Evolutionary conservation across 768 basidiomycete species (phyloP), one percentile per base, ranked within the genome.

Genomic region (Trichaptum fuscoviolaceum): DNA sequence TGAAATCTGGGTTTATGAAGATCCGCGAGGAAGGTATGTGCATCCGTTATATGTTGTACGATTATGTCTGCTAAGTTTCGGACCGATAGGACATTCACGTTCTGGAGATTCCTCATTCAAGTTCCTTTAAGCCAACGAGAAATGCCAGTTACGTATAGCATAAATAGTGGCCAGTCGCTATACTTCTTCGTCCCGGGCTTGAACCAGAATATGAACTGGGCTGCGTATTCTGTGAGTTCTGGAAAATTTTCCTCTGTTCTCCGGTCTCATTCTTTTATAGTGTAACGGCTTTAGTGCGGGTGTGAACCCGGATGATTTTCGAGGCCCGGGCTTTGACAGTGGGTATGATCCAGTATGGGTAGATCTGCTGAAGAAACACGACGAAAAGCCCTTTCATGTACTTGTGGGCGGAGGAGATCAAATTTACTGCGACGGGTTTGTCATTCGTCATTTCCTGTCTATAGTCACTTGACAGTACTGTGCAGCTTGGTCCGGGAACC

Each of bases 361-460:
- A 68, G 96, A 99, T 77, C 78, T 99, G n/a, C 84, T 99, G 26
- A 78, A 85, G 58, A 88, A 91, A 71, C 97, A 99, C 71, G 81
- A 84, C 1, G 84, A 87, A 71, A 79, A 80, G 66, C 95, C 96
- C 0, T 95, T 95, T 74, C 96, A 99, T 72, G 86, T 82, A n/a
- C 82, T 99, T 36, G 89, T 97, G 7, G 96, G 96, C 20, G 96
- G 96, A 23, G 95, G 95, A 12, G 95, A 96, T 75, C 95, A 96
- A 74, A 81, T 97, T 20, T 97, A 95, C 71, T 93, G 92, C 68
- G 93, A 95, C 70, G 79, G 82, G 90, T 89, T 71, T 58, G 87
- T 72, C 26, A 20, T 23, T n/a, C 63, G 17, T 57, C 26, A 64
- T 17, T 35, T 42, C 24, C 52, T n/a, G 24, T 26, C 57, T 59